These are phyloP conservation scores for Camellia oleifera DNA, from an alignment of 179 eudicot genomes.

Conservation along the genomic window DNA sequence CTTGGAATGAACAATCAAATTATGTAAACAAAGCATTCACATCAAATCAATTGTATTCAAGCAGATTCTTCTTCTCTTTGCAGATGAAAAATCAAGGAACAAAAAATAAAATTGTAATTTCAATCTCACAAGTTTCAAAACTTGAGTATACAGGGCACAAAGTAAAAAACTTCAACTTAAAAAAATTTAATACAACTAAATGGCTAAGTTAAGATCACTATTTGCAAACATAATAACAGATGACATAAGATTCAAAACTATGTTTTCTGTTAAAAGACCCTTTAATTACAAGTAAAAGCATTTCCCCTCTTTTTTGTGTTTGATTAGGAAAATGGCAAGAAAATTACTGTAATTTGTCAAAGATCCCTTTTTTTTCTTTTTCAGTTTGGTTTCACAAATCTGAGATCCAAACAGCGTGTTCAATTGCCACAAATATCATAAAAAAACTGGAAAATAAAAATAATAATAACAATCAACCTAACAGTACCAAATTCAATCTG, in stretches of 20 bases:
- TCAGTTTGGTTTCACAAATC: too few relatives aligned
- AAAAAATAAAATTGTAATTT: not conserved
- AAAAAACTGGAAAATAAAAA: not conserved
- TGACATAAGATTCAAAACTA: not conserved
- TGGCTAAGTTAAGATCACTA: not conserved
- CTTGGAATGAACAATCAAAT: not conserved
- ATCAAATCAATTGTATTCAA: not conserved
- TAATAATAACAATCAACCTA: too few relatives aligned
- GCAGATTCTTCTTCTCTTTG: not conserved
- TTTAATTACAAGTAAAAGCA: not conserved
- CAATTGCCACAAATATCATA: slow-evolving; percentile 9
- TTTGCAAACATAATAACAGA: not conserved
- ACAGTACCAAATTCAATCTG: slow-evolving; percentile 1
- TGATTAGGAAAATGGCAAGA: too few relatives aligned
- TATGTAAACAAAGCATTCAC: not conserved
- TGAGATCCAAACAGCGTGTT: not conserved
- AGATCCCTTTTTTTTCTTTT: too few relatives aligned
- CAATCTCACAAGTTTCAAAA: not conserved
- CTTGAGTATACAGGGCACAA: not conserved
- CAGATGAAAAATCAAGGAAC: not conserved
- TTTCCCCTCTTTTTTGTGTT: too few relatives aligned
- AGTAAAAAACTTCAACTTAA: not conserved
- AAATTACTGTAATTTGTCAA: too few relatives aligned
- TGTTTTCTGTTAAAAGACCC: not conserved
- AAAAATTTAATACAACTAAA: not conserved